Conservation (phyloP, 1,284 basidiomycete genomes). For the Bjerkandera adusta region DNA sequence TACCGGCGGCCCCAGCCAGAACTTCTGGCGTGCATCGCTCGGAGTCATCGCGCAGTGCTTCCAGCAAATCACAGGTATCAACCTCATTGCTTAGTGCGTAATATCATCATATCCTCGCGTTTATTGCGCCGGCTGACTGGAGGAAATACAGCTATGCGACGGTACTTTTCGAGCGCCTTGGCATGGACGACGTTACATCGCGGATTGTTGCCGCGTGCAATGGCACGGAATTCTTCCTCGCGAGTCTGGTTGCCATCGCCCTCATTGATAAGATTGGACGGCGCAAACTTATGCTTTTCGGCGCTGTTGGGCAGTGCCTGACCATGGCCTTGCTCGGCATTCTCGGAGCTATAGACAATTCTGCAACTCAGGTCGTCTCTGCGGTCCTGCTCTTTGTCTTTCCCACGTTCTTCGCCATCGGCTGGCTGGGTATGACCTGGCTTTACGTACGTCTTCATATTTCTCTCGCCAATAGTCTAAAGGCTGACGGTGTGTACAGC, state of each 20-base stretch:
- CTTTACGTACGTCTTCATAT: slow-evolving; percentile 45
- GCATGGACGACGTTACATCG: slow-evolving; percentile 57
- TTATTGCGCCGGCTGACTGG: slow-evolving; percentile 18
- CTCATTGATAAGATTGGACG: slow-evolving; percentile 65
- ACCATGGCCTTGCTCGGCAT: slow-evolving; percentile 61
- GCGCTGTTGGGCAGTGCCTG: slow-evolving; percentile 61
- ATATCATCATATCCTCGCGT: slow-evolving; percentile 23
- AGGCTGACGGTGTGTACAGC: slow-evolving; percentile 31
- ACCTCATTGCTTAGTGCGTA: slow-evolving; percentile 65
- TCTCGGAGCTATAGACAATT: slow-evolving; percentile 48
- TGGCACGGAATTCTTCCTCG: slow-evolving; percentile 67
- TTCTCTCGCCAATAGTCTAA: too few relatives aligned
- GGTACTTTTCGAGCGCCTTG: slow-evolving; percentile 56
- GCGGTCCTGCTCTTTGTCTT: slow-evolving; percentile 65
- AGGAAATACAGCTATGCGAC: slow-evolving; percentile 47
- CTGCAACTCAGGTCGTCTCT: slow-evolving; percentile 48
- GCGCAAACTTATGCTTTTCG: slow-evolving; percentile 67
- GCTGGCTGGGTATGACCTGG: slow-evolving; percentile 76
- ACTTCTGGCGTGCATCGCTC: slow-evolving; percentile 58
- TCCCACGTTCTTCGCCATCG: slow-evolving; percentile 71
- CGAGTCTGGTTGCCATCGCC: slow-evolving; percentile 54
- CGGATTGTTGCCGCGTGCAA: slow-evolving; percentile 69
- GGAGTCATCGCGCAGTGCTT: slow-evolving; percentile 66
- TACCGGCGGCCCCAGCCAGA: slow-evolving; percentile 58
- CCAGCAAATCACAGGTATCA: slow-evolving; percentile 68